phyloP scores from a whole-genome alignment of 345 rosid species.

The Noccaea caerulescens region DNA sequence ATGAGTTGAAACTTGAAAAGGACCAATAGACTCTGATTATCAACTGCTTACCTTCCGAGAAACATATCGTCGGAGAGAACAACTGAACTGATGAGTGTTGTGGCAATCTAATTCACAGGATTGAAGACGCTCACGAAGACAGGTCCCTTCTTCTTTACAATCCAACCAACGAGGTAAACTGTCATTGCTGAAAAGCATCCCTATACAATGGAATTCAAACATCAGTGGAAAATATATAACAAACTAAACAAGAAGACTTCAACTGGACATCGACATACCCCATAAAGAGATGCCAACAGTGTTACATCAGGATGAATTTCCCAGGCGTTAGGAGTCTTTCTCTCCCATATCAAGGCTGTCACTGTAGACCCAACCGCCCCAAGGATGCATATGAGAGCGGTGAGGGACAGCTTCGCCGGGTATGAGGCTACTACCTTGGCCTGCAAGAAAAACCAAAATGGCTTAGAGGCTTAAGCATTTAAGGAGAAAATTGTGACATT shows the following conservation, averaged over 20 bases:
- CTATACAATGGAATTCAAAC: neutral
- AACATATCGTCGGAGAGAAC: neutral
- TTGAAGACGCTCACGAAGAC: neutral
- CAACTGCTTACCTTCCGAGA: too few species aligned
- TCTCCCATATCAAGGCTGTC: neutral
- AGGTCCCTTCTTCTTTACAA: neutral
- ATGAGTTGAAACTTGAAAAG: too few species aligned
- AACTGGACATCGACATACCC: neutral
- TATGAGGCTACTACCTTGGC: neutral
- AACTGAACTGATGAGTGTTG: neutral
- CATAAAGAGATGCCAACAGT: neutral
- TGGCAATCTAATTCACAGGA: too few species aligned
- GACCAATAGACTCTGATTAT: too few species aligned
- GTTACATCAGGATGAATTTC: neutral
- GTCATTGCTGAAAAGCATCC: too few species aligned
- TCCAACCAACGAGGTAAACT: neutral
- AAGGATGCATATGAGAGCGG: neutral
- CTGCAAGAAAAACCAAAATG: neutral
- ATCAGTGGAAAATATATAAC: too few species aligned
- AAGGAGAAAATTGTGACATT: too few species aligned
- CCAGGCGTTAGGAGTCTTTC: neutral
- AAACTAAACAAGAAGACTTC: too few species aligned
- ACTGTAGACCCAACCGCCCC: neutral
- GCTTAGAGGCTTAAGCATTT: too few species aligned
- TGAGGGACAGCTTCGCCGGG: neutral